phyloP scores from a whole-genome alignment of 2,329 filamentous ascomycete genomes.

The Chrysoporthe cubensis region DNA sequence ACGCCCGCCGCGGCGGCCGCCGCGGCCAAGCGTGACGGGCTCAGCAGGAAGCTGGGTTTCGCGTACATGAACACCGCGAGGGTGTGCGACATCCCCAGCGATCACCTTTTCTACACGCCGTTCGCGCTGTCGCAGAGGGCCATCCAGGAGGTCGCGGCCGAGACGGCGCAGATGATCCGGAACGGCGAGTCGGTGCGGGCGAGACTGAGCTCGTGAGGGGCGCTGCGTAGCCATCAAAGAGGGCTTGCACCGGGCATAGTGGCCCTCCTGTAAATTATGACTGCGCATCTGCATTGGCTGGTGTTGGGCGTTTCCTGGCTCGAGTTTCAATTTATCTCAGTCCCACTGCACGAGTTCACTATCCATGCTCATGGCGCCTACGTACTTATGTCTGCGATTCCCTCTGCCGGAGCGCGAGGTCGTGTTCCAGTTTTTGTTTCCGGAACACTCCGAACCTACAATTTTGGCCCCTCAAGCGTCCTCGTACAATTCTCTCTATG shows the following conservation, averaged over 20 bases:
- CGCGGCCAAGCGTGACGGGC: constrained; percentile 1
- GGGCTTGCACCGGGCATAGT: background rate
- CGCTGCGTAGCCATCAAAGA: background rate
- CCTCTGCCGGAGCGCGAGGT: too few species aligned
- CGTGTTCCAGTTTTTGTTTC: too few species aligned
- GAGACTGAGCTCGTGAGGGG: constrained; percentile 1
- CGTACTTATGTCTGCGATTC: too few species aligned
- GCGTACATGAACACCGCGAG: constrained; percentile 23
- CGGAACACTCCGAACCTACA: too few species aligned
- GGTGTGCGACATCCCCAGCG: constrained; percentile 48
- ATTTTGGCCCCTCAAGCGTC: too few species aligned
- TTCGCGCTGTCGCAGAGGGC: constrained; percentile 49
- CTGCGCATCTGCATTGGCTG: constrained; percentile 4
- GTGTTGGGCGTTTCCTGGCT: background rate
- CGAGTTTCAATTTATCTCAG: background rate
- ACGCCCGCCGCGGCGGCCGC: constrained; percentile 11
- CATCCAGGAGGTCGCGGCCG: constrained; percentile 33
- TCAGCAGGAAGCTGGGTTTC: background rate
- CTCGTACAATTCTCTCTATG: too few species aligned
- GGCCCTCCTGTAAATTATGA: background rate
- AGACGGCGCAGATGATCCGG: constrained; percentile 26
- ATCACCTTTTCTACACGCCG: constrained; percentile 57
- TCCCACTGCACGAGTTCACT: too few species aligned
- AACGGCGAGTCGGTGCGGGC: constrained; percentile 26
- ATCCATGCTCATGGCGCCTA: too few species aligned